phyloP scores from a whole-genome alignment of 2,329 filamentous ascomycete genomes.

The Falciphora oryzae region DNA sequence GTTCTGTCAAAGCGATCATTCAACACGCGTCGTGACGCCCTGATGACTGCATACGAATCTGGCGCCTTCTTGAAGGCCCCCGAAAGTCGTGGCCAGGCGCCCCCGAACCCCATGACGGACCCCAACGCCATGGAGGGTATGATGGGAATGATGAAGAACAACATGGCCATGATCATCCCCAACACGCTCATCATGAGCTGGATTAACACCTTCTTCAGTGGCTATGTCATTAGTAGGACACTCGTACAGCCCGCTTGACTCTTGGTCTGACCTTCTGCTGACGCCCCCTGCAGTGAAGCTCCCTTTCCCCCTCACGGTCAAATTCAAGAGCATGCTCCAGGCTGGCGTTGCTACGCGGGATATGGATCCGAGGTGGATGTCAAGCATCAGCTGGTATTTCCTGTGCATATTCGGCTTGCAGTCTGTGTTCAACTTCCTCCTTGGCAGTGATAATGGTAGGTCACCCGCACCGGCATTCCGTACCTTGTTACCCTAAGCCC shows the following conservation, averaged over 20 bases:
- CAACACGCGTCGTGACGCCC: conserved; percentile 69
- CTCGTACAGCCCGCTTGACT: neutral
- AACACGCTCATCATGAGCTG: conserved; percentile 99
- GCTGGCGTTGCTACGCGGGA: conserved; percentile 93
- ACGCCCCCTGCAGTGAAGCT: conserved; percentile 67
- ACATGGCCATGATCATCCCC: conserved; percentile 99
- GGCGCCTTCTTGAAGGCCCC: conserved; percentile 88
- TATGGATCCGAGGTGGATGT: conserved; percentile 97
- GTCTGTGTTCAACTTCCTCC: conserved; percentile 93
- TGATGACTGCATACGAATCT: conserved; percentile 75
- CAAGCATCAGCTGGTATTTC: conserved; percentile 98
- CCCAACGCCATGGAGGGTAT: conserved; percentile 98
- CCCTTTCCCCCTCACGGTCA: conserved; percentile 93
- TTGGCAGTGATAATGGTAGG: conserved; percentile 93
- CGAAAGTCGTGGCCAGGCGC: conserved; percentile 76
- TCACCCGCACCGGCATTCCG: conserved; percentile 13
- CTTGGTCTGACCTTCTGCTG: conserved; percentile 8
- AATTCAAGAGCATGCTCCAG: conserved; percentile 99
- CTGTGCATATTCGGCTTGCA: conserved; percentile 94
- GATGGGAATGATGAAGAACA: conserved; percentile 99
- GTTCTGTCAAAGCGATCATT: conserved; percentile 75
- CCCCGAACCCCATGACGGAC: conserved; percentile 91
- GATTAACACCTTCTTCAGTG: conserved; percentile 99
- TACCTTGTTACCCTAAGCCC: neutral
- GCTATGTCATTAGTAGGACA: conserved; percentile 84